Base-by-base conservation (phyloP, 192 early-diverging fungal species). In the Chytriomyces sp. region DNA sequence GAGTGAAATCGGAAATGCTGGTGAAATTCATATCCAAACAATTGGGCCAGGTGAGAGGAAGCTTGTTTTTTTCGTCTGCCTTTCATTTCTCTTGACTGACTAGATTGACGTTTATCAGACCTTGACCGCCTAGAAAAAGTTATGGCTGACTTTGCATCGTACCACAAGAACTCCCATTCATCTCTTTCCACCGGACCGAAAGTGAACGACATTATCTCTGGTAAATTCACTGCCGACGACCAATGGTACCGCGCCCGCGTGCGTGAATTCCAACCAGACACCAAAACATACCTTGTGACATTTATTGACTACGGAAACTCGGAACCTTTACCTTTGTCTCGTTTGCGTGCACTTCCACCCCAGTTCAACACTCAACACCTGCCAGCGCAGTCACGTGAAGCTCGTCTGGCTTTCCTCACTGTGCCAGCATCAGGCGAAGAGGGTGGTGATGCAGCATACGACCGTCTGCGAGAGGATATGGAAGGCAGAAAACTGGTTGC, bases 271-370 rank as follows among this genome's bases (percentile, higher is more conserved):
- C 79, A 91, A 47, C 75, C 88, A 2, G 91, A 88, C 11, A 74
- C 78, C 18, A 88, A 89, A 79, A 77, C 82, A n/a, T 91, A 86
- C 65, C 85, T 93, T 48, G 92, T 99, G 3, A 72, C 89, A 6
- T 99, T 97, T 81, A 82, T 97, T 60, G 97, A 99, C 85, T 98
- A 94, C 85, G 97, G 97, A 61, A 99, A 99, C 84, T 88, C 91
- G 5, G 96, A 99, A 77, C 84, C 87, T 5, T 67, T 99, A 43
- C 83, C 92, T 3, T 69, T 86, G 35, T 87, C 90, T 45, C 89
- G 92, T 7, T 66, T 96, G 43, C 91, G 93, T 23, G 88, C 94
- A 2, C 83, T 99, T 47, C 87, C 93, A n/a, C 57, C 86, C 13
- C 82, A 89, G 63, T 97, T 97, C 84, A 73, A 47, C 24, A 61